Evolutionary conservation across 2,329 filamentous ascomycete species (phyloP), one percentile per base, ranked within the genome.

Genomic region (Dothistroma septosporum): DNA sequence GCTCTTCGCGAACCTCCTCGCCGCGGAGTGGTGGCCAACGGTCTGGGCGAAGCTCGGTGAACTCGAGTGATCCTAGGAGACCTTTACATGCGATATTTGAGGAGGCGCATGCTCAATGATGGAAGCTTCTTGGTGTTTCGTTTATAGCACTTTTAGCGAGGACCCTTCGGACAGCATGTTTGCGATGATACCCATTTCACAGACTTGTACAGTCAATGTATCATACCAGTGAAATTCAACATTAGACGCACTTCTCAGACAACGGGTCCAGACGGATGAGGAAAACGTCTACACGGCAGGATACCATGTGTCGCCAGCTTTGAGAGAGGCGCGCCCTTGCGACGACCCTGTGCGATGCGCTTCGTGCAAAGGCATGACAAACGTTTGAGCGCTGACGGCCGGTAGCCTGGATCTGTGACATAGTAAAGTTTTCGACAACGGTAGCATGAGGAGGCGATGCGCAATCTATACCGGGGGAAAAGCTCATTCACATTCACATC

Each of bases 121-220:
- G 47, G 47, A 31, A 33, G 24, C 24, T 28, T 28, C 24, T 37
- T 41, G 32, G 21, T 55, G n/a, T 44, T 53, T 47, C 22, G 24
- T 21, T 60, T 59, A 58, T 58, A 60, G 60, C 63, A 60, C 61
- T 58, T 37, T 35, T 41, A 65, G 63, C 63, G 53, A 53, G 60
- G 60, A 35, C 56, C 61, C 58, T 47, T 19, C 9, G 14, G 41
- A n/a, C 41, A n/a, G 41, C 41, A 44, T 44, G 8, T 9, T 37
- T 37, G 33, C 33, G 33, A 19, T 44, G 41, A 44, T 44, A 44
- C 41, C 41, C 41, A 9, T n/a, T 44, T 4, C 1, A 44, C 19
- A 44, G 41, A 16, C 19, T 44, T 44, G 41, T 44, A 44, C 41
- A 44, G 41, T 44, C 41, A 19, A 44, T 19, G 41, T 44, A 44